Evolutionary conservation across 129 eudicot genomes (phyloP).

Genomic region (Kitagawia praeruptora): DNA sequence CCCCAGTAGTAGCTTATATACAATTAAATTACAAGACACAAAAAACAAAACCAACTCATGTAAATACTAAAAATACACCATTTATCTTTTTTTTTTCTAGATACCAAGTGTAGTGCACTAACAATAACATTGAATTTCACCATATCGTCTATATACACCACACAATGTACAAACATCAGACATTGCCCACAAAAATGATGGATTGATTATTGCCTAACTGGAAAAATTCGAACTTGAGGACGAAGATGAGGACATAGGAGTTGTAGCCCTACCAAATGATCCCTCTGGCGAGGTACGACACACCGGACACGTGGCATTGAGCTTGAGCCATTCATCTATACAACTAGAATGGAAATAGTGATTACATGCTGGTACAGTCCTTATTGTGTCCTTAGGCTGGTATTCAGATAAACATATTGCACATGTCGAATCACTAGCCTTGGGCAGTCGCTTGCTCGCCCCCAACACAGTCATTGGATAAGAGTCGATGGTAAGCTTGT

Average conservation of each 20-base stretch:
- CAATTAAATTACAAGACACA: too few relatives aligned
- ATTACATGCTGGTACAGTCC: slow-evolving; percentile 69
- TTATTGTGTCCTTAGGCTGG: slow-evolving; percentile 55
- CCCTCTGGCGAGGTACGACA: slow-evolving; percentile 63
- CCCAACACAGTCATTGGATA: slow-evolving; percentile 55
- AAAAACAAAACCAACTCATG: not conserved
- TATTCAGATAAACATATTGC: slow-evolving; percentile 76
- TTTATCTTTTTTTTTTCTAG: not conserved
- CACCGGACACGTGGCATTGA: slow-evolving; percentile 74
- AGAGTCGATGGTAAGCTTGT: slow-evolving; percentile 51
- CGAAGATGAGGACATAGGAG: slow-evolving; percentile 23
- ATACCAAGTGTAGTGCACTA: not conserved
- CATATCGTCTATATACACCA: not conserved
- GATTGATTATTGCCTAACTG: not conserved
- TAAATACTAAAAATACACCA: slow-evolving; percentile 15
- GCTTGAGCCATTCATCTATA: slow-evolving; percentile 77
- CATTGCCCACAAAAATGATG: not conserved
- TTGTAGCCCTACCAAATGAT: slow-evolving; percentile 14
- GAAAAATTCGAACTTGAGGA: slow-evolving; percentile 3
- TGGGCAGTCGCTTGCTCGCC: slow-evolving; percentile 54
- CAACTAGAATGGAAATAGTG: slow-evolving; percentile 72
- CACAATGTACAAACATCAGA: not conserved
- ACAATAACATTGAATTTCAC: not conserved
- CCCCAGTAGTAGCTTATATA: too few relatives aligned
- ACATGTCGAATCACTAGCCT: slow-evolving; percentile 39